Evolutionary conservation across 805 yeast genomes (phyloP).

Genomic region (Pichia rugopelliculosa): DNA sequence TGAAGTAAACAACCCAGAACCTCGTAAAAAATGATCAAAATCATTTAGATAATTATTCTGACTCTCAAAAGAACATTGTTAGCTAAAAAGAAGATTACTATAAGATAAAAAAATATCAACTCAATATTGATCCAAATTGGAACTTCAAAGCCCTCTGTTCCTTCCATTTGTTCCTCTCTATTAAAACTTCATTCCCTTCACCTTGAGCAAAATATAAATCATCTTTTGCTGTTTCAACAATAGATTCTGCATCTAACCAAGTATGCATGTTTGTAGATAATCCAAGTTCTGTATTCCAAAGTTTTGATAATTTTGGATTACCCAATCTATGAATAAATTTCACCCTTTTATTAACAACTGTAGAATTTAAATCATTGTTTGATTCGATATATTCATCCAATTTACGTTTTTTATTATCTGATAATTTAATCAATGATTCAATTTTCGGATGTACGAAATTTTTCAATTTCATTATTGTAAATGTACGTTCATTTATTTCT

Average conservation of each 20-base stretch:
- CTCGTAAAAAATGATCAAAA: too few species aligned
- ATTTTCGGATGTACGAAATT: slow-evolving; percentile 23
- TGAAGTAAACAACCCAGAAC: too few species aligned
- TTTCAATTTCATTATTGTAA: slow-evolving; percentile 25
- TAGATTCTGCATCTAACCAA: slow-evolving; percentile 7
- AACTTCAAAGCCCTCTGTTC: background rate
- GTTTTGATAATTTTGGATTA: slow-evolving; percentile 22
- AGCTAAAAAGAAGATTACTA: too few species aligned
- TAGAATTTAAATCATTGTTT: background rate
- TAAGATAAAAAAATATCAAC: too few species aligned
- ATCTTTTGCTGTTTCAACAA: slow-evolving; percentile 23
- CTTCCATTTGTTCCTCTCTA: background rate
- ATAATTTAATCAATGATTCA: slow-evolving; percentile 8
- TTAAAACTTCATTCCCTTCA: background rate
- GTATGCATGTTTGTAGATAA: slow-evolving; percentile 16
- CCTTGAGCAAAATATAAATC: slow-evolving; percentile 25
- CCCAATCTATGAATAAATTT: slow-evolving; percentile 23
- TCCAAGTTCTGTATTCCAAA: slow-evolving; percentile 19
- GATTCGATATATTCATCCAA: slow-evolving; percentile 17
- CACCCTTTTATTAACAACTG: slow-evolving; percentile 13
- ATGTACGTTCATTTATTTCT: slow-evolving; percentile 20
- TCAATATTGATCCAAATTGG: too few species aligned
- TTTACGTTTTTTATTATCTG: slow-evolving; percentile 19
- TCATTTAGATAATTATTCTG: too few species aligned
- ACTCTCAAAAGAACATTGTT: too few species aligned